A percentile compares a stretch with the other conserved stretches of the same genome.
phyloP scores from a whole-genome alignment of 768 basidiomycete species.

The Tulasnella sp. region DNA sequence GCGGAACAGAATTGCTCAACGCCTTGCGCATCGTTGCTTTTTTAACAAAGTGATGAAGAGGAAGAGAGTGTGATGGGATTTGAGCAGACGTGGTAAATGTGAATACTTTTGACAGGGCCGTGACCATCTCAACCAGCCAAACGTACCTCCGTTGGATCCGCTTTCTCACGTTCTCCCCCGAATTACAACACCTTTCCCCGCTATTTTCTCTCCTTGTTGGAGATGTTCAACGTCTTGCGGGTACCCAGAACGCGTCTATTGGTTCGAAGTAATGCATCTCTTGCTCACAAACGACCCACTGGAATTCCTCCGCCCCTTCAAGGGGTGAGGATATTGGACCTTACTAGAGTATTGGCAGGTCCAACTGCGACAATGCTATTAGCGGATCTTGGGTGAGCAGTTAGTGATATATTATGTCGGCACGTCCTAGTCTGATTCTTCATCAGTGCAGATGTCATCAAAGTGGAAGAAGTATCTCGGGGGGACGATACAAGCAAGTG shows the following conservation, averaged over 20 bases:
- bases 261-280: background rate
- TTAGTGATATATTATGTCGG: background rate
- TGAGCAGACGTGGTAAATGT: background rate
- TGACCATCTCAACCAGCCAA: background rate
- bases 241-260: background rate
- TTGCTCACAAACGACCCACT: background rate
- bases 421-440: background rate
- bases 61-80: background rate
- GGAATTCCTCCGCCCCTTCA: slow-evolving; percentile 48
- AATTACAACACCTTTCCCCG: no score
- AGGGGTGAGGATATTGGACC: slow-evolving; percentile 73
- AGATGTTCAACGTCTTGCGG: background rate
- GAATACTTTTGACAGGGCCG: background rate
- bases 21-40: slow-evolving; percentile 8
- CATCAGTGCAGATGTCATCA: slow-evolving; percentile 74
- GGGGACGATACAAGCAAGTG: slow-evolving; percentile 82
- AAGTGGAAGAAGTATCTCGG: slow-evolving; percentile 64
- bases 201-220: background rate
- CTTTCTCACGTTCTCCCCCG: slow-evolving; percentile 5
- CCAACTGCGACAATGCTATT: slow-evolving; percentile 87
- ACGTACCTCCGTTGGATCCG: background rate
- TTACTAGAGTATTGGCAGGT: slow-evolving; percentile 84
- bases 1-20: background rate
- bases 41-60: background rate
- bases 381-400: slow-evolving; percentile 50